phyloP scores from a whole-genome alignment of 208 protist species.

The Novymonas esmeraldas region DNA sequence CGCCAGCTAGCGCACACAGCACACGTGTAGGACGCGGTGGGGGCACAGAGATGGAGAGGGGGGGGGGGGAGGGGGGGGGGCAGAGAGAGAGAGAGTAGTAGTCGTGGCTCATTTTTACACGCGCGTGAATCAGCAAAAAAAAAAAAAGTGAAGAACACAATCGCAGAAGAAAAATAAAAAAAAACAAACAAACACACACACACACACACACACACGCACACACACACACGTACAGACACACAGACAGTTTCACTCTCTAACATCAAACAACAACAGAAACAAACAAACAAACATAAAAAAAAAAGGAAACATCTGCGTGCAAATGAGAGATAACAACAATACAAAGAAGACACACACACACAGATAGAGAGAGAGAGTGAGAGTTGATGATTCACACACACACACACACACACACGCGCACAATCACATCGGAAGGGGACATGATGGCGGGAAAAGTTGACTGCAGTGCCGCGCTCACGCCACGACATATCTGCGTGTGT shows the following conservation, averaged over 20 bases:
- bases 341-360: neutral
- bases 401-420: neutral
- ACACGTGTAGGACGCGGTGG: no score
- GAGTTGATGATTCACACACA: no score
- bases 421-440: no score
- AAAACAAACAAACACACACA: neutral
- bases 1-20: no score
- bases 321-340: neutral
- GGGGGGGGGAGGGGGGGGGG: neutral
- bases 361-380: neutral
- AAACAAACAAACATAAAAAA: neutral
- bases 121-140: neutral
- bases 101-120: no score
- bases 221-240: neutral
- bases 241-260: neutral
- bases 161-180: neutral
- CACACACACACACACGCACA: neutral
- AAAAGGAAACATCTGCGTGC: no score
- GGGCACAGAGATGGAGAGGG: no score
- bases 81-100: neutral
- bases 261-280: neutral
- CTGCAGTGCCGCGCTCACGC: no score
- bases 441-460: no score
- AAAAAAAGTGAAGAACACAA: neutral
- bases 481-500: no score